Evolutionary conservation across 495 filamentous ascomycete species (phyloP), one percentile per base, ranked within the genome.

Genomic region (Aspergillus taichungensis): DNA sequence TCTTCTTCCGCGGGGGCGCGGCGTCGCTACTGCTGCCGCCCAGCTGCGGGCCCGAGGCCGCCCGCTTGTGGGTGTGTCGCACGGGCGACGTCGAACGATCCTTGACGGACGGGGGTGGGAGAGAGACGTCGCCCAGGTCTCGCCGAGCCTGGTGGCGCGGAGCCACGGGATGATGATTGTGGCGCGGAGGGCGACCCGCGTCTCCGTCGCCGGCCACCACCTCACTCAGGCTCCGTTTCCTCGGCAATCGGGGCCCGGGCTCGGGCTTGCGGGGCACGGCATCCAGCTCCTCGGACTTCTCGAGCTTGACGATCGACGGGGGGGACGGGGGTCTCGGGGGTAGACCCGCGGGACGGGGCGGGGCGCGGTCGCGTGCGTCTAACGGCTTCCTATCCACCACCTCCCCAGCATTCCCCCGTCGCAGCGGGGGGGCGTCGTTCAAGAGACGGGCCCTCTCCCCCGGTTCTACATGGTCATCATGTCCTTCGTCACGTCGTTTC

Each of bases 51-150:
- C 69, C 82, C 13, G 85, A 87, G 34, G 71, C 61, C 47, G 81
- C 82, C 52, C 84, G 61, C 48, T 68, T 76, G 51, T 82, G 75
- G 49, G 84, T 74, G 3, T 59, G 53, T 32, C 76, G 77, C 30
- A 67, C 55, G 14, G 75, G 85, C 6, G 85, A 89, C 8, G 75
- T 53, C 3, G 84, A 88, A 38, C 83, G 72, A 24, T 76, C 74
- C 37, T 71, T 74, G 8, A 68, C 54, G 4, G 66, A 45, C 1
- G 59, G 63, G 28, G 57, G 63, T 30, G 62, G 47, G 9, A 66
- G 46, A 10, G 49, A 47, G 3, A 56, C 37, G 30, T 52, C 49
- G 34, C 57, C 63, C 38, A 56, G 29, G 7, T 60, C 53, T 42
- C 56, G 58, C 8, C 59, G 56, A 18, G 65, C 60, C 8, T 54